Evolutionary conservation across 2,329 filamentous ascomycete species (phyloP).

Genomic region (Fusarium chlamydosporum): DNA sequence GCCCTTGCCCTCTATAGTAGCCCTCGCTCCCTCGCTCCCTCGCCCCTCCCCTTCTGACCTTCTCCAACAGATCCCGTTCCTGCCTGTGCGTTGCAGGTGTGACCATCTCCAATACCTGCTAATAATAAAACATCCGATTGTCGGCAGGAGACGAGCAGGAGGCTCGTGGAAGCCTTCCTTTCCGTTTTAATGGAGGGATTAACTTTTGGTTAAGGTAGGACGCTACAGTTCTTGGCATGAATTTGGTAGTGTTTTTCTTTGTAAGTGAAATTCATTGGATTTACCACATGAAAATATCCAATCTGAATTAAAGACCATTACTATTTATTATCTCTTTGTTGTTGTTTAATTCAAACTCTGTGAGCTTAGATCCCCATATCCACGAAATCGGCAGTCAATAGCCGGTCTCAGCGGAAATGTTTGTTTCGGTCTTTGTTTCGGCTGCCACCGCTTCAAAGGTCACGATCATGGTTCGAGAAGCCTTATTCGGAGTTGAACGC

Average conservation of each 20-base stretch:
- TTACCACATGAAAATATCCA: conserved; percentile 12
- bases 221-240: conserved; percentile 29
- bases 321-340: conserved; percentile 4
- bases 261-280: conserved; percentile 2
- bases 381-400: neutral
- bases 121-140: conserved; percentile 41
- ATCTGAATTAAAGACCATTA: neutral
- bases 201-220: conserved; percentile 38
- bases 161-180: conserved; percentile 5
- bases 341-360: neutral
- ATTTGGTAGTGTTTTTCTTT: conserved; percentile 8
- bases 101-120: conserved; percentile 26
- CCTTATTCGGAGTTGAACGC: conserved; percentile 1
- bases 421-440: conserved; percentile 4
- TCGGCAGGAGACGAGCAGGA: conserved; percentile 16
- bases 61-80: conserved; percentile 41
- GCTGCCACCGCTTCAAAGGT: conserved; percentile 1
- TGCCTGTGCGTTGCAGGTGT: conserved; percentile 22
- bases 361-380: neutral
- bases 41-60: conserved; percentile 15
- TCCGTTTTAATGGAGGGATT: conserved; percentile 17
- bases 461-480: conserved; percentile 10
- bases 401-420: neutral
- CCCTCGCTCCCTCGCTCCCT: neutral
- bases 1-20: conserved; percentile 1